Base-by-base conservation (phyloP, 208 protist genomes). In the Leishmania aethiopica region DNA sequence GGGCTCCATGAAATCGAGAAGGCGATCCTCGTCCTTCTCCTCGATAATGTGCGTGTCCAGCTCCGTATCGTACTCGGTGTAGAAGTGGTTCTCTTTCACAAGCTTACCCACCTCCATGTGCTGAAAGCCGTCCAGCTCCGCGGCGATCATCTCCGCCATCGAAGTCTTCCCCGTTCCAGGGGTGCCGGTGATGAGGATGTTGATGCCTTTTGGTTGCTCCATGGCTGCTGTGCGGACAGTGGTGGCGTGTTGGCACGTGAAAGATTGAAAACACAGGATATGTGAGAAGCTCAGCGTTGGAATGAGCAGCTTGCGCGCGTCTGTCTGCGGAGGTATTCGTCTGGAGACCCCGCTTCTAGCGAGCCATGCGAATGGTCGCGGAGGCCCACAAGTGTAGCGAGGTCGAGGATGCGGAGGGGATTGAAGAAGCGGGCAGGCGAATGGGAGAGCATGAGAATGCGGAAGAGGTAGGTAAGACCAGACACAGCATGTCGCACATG, bases 121-220 rank as follows among this genome's bases (percentile, higher is more conserved):
- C 66, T 85, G 64, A 47, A 98, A 97, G 45, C 72, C 86, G 37
- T 89, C 87, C 35, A 97, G 87, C 75, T 90, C 88, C n/a, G 91
- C 74, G 8, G 88, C 90, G 0, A 99, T 62, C 57, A 94, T 77
- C 77, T 97, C 88, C 10, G 90, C 88, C 32, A 99, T 81, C 42
- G 98, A 98, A 0, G 97, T 99, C 88, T 99, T 99, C 64, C 99
- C 99, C 7, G 97, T 99, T 22, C 98, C 98, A 3, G 99, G 99
- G 22, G 99, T 99, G 35, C 99, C 99, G 22, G 97, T 99, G 75
- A 98, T 92, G 77, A 98, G 93, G 77, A 98, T 96, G 74, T 98
- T 98, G 35, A 96, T 89, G 62, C 91, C 91, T 37, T 90, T 91
- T 37, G 94, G 94, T 35, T 88, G 80, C 73, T 93, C 87, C 92